Conservation (phyloP, 495 filamentous ascomycete species). For the Friedmanniomyces endolithicus region DNA sequence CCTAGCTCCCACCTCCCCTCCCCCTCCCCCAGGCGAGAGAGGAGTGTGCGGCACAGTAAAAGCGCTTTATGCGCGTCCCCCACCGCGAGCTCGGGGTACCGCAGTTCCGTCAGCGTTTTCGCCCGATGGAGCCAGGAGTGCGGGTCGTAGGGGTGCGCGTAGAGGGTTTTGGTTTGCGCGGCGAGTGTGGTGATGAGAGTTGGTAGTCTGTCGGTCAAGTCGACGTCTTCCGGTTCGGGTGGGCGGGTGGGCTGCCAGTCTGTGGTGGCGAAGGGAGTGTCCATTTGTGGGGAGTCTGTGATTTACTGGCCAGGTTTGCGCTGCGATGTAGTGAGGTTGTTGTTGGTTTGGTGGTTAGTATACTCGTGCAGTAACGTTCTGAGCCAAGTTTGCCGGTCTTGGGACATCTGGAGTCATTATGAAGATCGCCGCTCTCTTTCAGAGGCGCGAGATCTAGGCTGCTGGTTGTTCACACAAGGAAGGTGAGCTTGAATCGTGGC, state of each 20-base stretch:
- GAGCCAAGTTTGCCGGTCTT: too few species aligned
- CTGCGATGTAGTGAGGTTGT: too few species aligned
- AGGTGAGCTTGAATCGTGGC: too few species aligned
- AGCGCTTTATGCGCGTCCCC: constrained; percentile 19
- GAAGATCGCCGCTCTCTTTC: too few species aligned
- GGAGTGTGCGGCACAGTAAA: background rate
- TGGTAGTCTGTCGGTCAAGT: background rate
- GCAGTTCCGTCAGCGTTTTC: background rate
- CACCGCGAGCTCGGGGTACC: constrained; percentile 20
- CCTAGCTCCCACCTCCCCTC: constrained; percentile 6
- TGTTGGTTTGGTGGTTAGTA: too few species aligned
- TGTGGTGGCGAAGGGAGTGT: background rate
- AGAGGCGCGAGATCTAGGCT: too few species aligned
- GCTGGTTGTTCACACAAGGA: too few species aligned
- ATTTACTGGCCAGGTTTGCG: background rate
- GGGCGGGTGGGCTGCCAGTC: constrained; percentile 9
- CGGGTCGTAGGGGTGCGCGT: constrained; percentile 8
- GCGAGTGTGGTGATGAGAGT: background rate
- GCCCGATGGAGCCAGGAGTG: constrained; percentile 7
- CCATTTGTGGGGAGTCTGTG: background rate
- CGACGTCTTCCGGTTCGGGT: background rate
- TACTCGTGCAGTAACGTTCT: too few species aligned
- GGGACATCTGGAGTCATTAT: too few species aligned
- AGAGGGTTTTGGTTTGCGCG: constrained; percentile 1
- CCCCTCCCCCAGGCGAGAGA: background rate